Evolutionary conservation across 495 filamentous ascomycete genomes (phyloP).

Genomic region (Aspergillus cristatus): DNA sequence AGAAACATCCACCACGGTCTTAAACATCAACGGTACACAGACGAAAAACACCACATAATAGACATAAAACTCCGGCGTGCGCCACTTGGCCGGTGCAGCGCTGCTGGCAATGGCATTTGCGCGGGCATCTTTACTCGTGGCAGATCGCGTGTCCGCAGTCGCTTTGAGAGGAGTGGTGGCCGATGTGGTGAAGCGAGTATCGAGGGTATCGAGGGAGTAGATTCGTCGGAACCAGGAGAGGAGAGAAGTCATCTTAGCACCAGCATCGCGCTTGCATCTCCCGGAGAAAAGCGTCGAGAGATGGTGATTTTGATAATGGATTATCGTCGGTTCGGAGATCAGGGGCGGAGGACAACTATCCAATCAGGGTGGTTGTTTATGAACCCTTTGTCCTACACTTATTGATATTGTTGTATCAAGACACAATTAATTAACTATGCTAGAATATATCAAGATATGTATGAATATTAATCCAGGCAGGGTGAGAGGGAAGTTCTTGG

Average conservation of each 20-base stretch:
- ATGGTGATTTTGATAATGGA: not conserved
- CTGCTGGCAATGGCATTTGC: conserved; percentile 36
- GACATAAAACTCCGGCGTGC: conserved; percentile 73
- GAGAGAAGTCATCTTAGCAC: conserved; percentile 27
- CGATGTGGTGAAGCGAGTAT: conserved; percentile 78
- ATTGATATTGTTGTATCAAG: no score
- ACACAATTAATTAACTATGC: no score
- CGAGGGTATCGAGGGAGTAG: conserved; percentile 84
- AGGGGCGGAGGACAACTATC: conserved; percentile 10
- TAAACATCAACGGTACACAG: conserved; percentile 83
- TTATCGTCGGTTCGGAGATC: conserved; percentile 1
- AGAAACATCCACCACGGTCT: conserved; percentile 76
- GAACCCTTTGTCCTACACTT: no score
- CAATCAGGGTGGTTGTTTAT: no score
- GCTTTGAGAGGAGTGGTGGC: conserved; percentile 54
- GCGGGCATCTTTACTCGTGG: conserved; percentile 34
- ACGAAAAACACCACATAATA: conserved; percentile 66
- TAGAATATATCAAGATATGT: no score
- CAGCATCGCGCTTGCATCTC: conserved; percentile 21
- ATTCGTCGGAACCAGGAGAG: conserved; percentile 39
- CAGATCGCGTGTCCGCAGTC: conserved; percentile 36
- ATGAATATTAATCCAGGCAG: no score
- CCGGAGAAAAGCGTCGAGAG: conserved; percentile 1
- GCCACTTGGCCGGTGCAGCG: conserved; percentile 61
- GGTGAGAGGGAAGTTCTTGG: no score